A percentile compares a stretch with the other conserved stretches of the same genome.
phyloP scores from a whole-genome alignment of 1,284 basidiomycete genomes.

The Heliocybe sulcata region DNA sequence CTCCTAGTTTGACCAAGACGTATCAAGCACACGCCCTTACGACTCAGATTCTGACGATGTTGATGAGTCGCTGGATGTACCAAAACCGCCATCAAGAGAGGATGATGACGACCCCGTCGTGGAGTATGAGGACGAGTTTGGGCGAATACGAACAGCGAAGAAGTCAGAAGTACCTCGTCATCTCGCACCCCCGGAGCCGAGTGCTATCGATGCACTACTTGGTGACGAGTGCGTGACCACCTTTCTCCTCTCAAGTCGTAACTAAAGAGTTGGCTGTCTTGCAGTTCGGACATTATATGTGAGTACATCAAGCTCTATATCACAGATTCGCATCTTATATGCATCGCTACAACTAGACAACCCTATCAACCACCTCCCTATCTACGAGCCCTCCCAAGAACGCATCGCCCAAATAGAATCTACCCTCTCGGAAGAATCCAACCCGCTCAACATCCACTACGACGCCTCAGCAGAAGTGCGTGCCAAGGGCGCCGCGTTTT shows the following conservation, averaged over 20 bases:
- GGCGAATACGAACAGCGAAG: constrained; percentile 59
- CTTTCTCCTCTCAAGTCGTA: neutral
- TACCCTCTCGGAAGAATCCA: constrained; percentile 65
- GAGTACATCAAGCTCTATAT: neutral
- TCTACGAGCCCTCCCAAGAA: constrained; percentile 80
- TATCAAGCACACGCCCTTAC: constrained; percentile 34
- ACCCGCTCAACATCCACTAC: constrained; percentile 73
- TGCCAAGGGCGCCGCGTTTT: constrained; percentile 85
- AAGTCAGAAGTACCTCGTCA: constrained; percentile 76
- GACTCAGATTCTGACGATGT: constrained; percentile 68
- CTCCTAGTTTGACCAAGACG: constrained; percentile 67
- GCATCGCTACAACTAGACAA: constrained; percentile 51
- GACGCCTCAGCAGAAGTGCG: constrained; percentile 79
- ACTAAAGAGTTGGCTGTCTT: too few relatives aligned
- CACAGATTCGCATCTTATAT: too few relatives aligned
- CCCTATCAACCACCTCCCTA: constrained; percentile 74
- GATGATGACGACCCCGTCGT: constrained; percentile 71
- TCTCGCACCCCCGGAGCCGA: constrained; percentile 29
- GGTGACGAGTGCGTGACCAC: constrained; percentile 47
- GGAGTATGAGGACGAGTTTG: constrained; percentile 85
- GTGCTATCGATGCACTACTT: constrained; percentile 24
- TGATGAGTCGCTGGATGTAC: constrained; percentile 63
- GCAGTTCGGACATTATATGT: neutral
- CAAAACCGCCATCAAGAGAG: constrained; percentile 29
- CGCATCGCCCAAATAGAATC: constrained; percentile 72